Evolutionary conservation across 164 flowering plant genomes (phyloP), one percentile per base, ranked within the genome.

Genomic region (Nymphaea colorata): DNA sequence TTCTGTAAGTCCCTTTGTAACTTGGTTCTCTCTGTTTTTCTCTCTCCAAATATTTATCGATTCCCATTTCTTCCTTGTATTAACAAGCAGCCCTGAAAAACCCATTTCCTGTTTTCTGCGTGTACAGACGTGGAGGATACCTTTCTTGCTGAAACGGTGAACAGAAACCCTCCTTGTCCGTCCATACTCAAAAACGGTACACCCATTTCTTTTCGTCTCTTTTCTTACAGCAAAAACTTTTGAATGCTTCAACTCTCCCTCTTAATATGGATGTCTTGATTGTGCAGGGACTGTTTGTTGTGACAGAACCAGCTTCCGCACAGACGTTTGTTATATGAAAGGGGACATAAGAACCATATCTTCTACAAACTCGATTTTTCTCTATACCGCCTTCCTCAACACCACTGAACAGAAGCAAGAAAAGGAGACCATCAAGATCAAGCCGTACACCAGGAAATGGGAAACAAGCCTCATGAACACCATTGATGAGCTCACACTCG

Each of bases 1-100:
- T 64, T 79, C 14, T 78, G 91, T 87, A 80, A 83, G 87, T 59
- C 43, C 2, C 36, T 25, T 1, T 25, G 36, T 25, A 25, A 25
- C 36, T 42, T 62, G 36, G 36, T 1, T 25, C 1, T 25, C 36
- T 25, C 36, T 25, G 36, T 25, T 25, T 45, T 10, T 45, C 53
- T 45, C 53, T 45, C 5, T 45, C 53, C 0, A 45, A 5, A 1
- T 45, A 45, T 45, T 10, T 45, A 45, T 0, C 2, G 53, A 5
- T 45, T 10, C 53, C 53, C 11, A 10, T 45, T 45, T 5, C 11
- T 45, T 45, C 53, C 53, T 10, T 45, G 53, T 45, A 5, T 45
- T 10, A 45, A 25, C 36, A 1, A 25, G 36, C 36, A 25, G 36
- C 36, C 0, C 36, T 25, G 36, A 25, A 25, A 25, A 25, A 25